These are phyloP conservation scores for Coffea humblotiana DNA, from an alignment of 305 asterid species.

Conservation along the genomic window DNA sequence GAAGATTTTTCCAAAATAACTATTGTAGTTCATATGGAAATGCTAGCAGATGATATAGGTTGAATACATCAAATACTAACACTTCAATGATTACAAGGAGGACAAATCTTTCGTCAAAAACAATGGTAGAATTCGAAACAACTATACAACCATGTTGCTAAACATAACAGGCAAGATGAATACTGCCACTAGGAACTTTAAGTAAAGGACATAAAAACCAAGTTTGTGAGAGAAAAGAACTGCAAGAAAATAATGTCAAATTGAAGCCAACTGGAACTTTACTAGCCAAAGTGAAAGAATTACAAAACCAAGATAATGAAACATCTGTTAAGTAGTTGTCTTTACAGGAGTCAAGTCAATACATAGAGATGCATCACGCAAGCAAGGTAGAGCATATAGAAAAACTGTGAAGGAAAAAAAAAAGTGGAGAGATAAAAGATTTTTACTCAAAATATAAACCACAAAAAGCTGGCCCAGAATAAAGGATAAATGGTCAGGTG, in stretches of 20 bases:
- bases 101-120: not conserved
- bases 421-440: not conserved
- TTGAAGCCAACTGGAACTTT: not conserved
- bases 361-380: not conserved
- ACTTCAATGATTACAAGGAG: not conserved
- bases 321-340: not conserved
- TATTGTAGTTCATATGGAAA: not conserved
- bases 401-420: not conserved
- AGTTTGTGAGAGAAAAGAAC: not conserved
- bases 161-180: not conserved
- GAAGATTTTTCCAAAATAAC: not conserved
- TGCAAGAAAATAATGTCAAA: not conserved
- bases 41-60: not conserved
- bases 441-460: not conserved
- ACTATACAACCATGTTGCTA: not conserved
- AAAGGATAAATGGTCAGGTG: not conserved
- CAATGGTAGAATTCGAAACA: not conserved
- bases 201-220: not conserved
- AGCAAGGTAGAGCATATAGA: not conserved
- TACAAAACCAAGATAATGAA: not conserved
- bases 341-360: not conserved
- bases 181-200: not conserved
- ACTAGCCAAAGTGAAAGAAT: not conserved
- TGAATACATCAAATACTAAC: not conserved
- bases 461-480: not conserved